Evolutionary conservation across 2,329 filamentous ascomycete genomes (phyloP), one percentile per base, ranked within the genome.

Genomic region (Xylaria digitata): DNA sequence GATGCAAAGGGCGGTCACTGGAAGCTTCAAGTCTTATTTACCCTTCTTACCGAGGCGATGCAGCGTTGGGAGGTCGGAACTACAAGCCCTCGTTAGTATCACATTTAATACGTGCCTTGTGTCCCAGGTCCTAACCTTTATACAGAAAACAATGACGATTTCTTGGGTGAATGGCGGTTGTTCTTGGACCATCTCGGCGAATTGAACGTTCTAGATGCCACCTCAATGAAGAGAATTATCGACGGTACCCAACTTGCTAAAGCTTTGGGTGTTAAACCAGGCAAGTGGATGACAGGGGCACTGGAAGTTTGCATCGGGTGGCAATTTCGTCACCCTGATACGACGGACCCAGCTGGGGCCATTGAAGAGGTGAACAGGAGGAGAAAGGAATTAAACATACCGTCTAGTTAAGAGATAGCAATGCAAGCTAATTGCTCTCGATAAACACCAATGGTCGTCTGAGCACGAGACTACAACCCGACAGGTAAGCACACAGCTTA

Each of bases 251-350:
- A 90, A 59, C 85, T 98, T 21, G 87, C 89, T 19, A 85, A 89
- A 68, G 88, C 87, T 3, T 83, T 98, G 3, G 87, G 85, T 0
- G 81, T 86, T n/a, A 89, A 88, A 69, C 90, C 92, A 0, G 93
- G 93, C 0, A 89, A 84, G n/a, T 98, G 95, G 95, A 91, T 96
- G 85, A 88, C 88, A 61, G 84, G 85, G 52, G 94, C 94, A 3
- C 81, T 97, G 53, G 91, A 96, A 37, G 83, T 94, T 3, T 92
- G 93, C 67, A 87, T 96, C 79, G 89, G 89, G 67, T 98, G 94
- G 94, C 96, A 98, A 79, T 85, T 98, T 59, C 86, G 92, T 43
- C 89, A 98, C 75, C 93, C 94, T 0, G 84, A 84, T 3, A 83
- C 82, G 64, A 87, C 84, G 3, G 90, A 94, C 68, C 79, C 83